Evolutionary conservation across 192 early-diverging fungal genomes (phyloP), one percentile per base, ranked within the genome.

Genomic region (Linderina pennispora): DNA sequence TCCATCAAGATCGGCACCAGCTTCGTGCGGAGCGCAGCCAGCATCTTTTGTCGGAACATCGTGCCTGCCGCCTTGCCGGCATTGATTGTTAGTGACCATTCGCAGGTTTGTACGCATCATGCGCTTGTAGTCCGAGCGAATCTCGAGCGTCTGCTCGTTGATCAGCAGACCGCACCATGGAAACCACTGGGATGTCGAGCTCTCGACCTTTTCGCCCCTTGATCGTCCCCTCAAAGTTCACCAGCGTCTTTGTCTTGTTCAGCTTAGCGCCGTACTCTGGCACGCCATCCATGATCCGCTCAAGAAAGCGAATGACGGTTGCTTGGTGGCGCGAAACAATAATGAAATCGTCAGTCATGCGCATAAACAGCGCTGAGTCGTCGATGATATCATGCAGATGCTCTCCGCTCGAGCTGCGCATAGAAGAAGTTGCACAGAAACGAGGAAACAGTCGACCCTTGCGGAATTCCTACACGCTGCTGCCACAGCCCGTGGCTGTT

Each of bases 381-480:
- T 66, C 49, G 5, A 65, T 41, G 10, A 80, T 10, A 18, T 75
- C 62, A 0, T 41, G 23, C 23, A 91, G 61, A 10, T 78, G 51
- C 23, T 68, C 60, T 8, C n/a, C 50, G 53, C 63, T 90, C 89
- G 67, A 93, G 58, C 40, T 84, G 78, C 1, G 80, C 84, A 40
- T 90, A 91, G 47, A 86, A 88, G 37, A 92, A 75, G 54, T 83
- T 89, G 86, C 94, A 97, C 40, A 97, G 77, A 4, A 92, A 38
- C 24, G 85, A 76, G 0, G 94, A 97, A 16, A 97, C 55, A 17
- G 84, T 64, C 3, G 91, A 94, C 0, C 94, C 94, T 57, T 97
- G 94, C 2, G 94, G 94, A 23, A 97, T 92, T 4, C 94, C 94
- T 1, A 70, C 55, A 0, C 65, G 55, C 51, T 93, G 91, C 24